Evolutionary conservation across 805 yeast genomes (phyloP).

Genomic region (Candida tallmaniae): DNA sequence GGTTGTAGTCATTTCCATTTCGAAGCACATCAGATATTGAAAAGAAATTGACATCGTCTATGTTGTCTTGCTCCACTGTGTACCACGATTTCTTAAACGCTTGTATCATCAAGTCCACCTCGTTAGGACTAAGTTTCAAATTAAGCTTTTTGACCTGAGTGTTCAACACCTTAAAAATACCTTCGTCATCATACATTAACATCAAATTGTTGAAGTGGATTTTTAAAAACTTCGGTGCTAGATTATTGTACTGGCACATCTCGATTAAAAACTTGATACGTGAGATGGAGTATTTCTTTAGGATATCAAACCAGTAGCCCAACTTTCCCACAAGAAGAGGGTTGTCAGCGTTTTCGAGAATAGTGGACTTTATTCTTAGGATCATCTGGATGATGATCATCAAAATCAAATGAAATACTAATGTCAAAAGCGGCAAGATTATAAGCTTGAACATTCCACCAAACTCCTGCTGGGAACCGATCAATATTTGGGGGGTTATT

Average conservation of each 20-base stretch:
- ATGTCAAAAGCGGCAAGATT: slow-evolving; percentile 4
- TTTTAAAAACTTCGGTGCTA: slow-evolving; percentile 5
- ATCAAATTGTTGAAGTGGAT: slow-evolving; percentile 4
- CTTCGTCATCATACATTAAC: slow-evolving; percentile 8
- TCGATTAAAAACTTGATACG: slow-evolving; percentile 8
- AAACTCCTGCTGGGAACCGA: not conserved
- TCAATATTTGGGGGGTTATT: slow-evolving; percentile 1
- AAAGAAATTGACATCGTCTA: slow-evolving; percentile 4
- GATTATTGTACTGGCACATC: slow-evolving; percentile 1
- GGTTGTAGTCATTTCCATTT: slow-evolving; percentile 3
- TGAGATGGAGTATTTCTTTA: slow-evolving; percentile 4
- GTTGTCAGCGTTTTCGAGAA: not conserved
- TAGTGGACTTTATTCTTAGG: slow-evolving; percentile 7
- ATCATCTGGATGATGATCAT: not conserved
- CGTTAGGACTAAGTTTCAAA: not conserved
- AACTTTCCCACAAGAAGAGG: not conserved
- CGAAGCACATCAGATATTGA: slow-evolving; percentile 7
- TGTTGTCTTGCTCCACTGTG: slow-evolving; percentile 2
- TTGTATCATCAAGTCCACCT: not conserved
- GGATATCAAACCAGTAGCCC: not conserved
- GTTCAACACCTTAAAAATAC: slow-evolving; percentile 7
- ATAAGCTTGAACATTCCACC: slow-evolving; percentile 6
- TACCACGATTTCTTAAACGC: slow-evolving; percentile 4
- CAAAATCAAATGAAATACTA: slow-evolving; percentile 4
- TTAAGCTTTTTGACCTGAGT: not conserved